Evolutionary conservation across 345 rosid species (phyloP).

Genomic region (Salix dunnii): DNA sequence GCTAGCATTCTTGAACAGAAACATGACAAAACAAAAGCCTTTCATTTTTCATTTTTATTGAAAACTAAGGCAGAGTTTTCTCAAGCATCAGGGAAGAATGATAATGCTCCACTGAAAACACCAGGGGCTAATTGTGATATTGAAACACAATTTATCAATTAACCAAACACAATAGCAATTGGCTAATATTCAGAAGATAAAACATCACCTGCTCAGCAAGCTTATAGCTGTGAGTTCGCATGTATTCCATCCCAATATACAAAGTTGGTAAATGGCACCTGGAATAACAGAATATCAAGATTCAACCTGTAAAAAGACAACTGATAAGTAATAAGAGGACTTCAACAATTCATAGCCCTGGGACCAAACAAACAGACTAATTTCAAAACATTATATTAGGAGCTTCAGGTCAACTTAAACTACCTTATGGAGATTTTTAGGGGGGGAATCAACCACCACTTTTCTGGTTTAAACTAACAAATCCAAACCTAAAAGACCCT

Average conservation of each 20-base stretch:
- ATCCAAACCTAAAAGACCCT: neutral
- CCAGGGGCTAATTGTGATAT: neutral
- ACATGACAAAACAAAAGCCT: neutral
- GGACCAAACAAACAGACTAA: neutral
- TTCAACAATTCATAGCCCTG: conserved; percentile 19
- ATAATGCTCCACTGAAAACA: neutral
- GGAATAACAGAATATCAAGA: conserved; percentile 76
- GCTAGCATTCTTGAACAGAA: neutral
- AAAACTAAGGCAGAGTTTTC: neutral
- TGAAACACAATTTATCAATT: neutral
- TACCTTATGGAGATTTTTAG: neutral
- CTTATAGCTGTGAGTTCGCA: conserved; percentile 93
- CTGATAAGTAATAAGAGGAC: conserved; percentile 45
- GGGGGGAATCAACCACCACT: neutral
- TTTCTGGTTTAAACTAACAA: neutral
- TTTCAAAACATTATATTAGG: neutral
- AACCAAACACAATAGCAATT: neutral
- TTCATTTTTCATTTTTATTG: neutral
- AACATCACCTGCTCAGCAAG: conserved; percentile 91
- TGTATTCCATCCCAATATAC: conserved; percentile 98
- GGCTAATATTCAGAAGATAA: conserved; percentile 6
- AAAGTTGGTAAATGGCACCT: conserved; percentile 97
- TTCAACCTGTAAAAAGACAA: conserved; percentile 65
- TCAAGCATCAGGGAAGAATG: neutral
- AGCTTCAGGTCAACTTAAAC: neutral